Base-by-base conservation (phyloP, 352 stramenopile genomes). In the Blastocystis sp. region DNA sequence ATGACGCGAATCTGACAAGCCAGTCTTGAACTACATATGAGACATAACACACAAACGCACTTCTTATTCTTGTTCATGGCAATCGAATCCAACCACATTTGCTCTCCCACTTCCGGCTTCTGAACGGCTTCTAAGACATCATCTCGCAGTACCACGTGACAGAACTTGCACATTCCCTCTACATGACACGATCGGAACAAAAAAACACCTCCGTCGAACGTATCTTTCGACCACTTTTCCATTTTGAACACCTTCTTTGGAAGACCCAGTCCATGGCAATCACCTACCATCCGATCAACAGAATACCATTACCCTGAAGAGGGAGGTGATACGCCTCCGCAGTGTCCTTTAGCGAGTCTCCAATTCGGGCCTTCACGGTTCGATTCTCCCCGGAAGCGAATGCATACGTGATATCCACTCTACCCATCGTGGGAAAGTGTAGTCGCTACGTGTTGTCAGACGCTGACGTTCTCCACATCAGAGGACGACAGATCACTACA, bases 21-120 rank as follows among this genome's bases (percentile, higher is more conserved):
- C 7, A 81, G 46, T 16, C 69, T 29, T 63, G 69, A 81, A 64
- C 69, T 81, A 81, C 3, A 21, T 48, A 4, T 81, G 2, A 81
- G 18, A 44, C 1, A 27, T 11, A 29, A 36, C 4, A 16, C 36
- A 29, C 24, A 36, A 6, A 40, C 2, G 21, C 29, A 81, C 69
- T 63, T 63, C 21, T 64, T 63, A n/a, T 42, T 81, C 44, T 24
- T 40, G 24, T 64, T 81, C n/a, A 16, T 38, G 18, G 27, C 46
- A 32, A 81, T 64, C 46, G 27, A 63, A n/a, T 81, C 69, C 49
- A 81, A 27, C 69, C 69, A 81, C 69, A 81, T 65, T 49, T 81
- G 44, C 7, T 81, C 69, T 64, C 69, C 69, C 8, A 59, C 24
- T 63, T 63, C 48, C 24, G 69, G 69, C 1, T 36, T 51, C 2